Percentiles rank a stretch among this genome's conserved stretches.
phyloP scores from a whole-genome alignment of 495 filamentous ascomycete species.

The Trichoderma asperelloides region DNA sequence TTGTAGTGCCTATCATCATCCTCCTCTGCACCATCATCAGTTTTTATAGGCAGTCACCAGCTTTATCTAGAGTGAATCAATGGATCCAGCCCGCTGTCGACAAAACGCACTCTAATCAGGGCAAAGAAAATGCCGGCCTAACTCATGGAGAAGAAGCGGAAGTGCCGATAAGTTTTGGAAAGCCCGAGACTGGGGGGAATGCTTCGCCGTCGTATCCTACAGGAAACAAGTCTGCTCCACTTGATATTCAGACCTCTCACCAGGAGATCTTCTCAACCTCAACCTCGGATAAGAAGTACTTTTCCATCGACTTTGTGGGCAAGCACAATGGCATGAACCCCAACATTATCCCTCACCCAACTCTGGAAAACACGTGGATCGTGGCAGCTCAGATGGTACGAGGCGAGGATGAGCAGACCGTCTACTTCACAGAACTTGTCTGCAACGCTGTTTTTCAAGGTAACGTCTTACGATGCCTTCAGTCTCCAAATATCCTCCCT shows the following conservation, averaged over 20 bases:
- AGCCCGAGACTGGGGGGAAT: neutral
- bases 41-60: neutral
- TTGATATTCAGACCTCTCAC: constrained; percentile 15
- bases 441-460: constrained; percentile 37
- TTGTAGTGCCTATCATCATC: constrained; percentile 15
- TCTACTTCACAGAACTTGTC: constrained; percentile 31
- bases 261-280: constrained; percentile 36
- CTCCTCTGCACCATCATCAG: neutral
- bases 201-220: constrained; percentile 2
- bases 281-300: constrained; percentile 19
- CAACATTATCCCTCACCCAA: constrained; percentile 45
- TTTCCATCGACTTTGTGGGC: constrained; percentile 14
- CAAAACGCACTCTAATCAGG: neutral
- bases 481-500: constrained; percentile 27
- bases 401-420: constrained; percentile 8
- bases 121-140: neutral
- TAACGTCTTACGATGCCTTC: constrained; percentile 29
- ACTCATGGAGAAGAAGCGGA: neutral
- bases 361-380: constrained; percentile 32
- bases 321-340: constrained; percentile 33
- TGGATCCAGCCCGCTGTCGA: neutral
- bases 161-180: neutral
- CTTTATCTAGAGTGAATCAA: neutral
- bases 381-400: constrained; percentile 35
- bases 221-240: neutral